phyloP scores from a whole-genome alignment of 169 alveolate species.

The Plasmodium chabaudi region DNA sequence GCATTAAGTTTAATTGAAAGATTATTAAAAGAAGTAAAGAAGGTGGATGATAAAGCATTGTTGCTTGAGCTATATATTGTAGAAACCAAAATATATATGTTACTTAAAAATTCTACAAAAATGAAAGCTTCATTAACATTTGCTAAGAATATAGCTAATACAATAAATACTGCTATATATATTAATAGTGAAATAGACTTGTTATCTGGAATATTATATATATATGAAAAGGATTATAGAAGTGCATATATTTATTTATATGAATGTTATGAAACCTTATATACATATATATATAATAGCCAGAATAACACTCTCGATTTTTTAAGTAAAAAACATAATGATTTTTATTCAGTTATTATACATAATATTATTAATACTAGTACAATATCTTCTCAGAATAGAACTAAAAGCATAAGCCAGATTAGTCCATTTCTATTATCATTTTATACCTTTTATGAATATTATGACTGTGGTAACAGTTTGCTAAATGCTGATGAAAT shows the following conservation, averaged over 20 bases:
- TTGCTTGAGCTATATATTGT: slow-evolving; percentile 93
- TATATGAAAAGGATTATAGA: slow-evolving; percentile 92
- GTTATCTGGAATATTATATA: slow-evolving; percentile 88
- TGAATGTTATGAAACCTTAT: slow-evolving; percentile 96
- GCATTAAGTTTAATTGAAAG: slow-evolving; percentile 91
- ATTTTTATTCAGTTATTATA: slow-evolving; percentile 55
- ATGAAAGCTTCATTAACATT: slow-evolving; percentile 95
- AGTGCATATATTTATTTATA: slow-evolving; percentile 96
- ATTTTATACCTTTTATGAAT: slow-evolving; percentile 78
- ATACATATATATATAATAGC: slow-evolving; percentile 86
- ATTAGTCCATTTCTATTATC: slow-evolving; percentile 80
- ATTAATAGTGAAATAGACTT: slow-evolving; percentile 96
- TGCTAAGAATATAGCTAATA: slow-evolving; percentile 94
- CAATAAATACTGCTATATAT: slow-evolving; percentile 95
- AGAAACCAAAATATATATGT: slow-evolving; percentile 94
- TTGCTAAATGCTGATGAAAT: slow-evolving; percentile 34
- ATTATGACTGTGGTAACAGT: slow-evolving; percentile 73
- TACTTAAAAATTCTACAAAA: slow-evolving; percentile 92
- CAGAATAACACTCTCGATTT: slow-evolving; percentile 81
- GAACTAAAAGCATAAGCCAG: slow-evolving; percentile 66
- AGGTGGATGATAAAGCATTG: slow-evolving; percentile 95
- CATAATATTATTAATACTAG: slow-evolving; percentile 65
- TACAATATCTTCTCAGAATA: slow-evolving; percentile 65
- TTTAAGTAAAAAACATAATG: slow-evolving; percentile 77
- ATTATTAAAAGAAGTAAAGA: slow-evolving; percentile 92